These are phyloP conservation scores for Oidiodendron maius DNA, from an alignment of 495 filamentous ascomycete genomes.

Conservation along the genomic window DNA sequence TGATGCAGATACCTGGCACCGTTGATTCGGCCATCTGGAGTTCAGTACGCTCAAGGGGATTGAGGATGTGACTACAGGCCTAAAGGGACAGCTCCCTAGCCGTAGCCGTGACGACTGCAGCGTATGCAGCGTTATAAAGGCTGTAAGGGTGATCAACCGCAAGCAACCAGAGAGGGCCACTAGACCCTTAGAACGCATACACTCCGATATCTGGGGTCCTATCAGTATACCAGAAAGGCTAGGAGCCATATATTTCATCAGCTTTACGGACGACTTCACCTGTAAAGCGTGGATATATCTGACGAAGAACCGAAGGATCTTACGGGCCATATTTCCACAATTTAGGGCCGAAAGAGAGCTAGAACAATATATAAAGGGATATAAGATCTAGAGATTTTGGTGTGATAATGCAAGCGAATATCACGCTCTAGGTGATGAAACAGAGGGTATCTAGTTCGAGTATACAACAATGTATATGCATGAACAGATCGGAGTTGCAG, in stretches of 20 bases:
- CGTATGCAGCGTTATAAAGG: background rate
- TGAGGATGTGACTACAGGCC: too few species aligned
- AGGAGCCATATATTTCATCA: too few species aligned
- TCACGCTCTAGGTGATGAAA: background rate
- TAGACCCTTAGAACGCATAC: background rate
- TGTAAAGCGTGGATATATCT: conserved; percentile 2
- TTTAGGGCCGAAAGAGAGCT: too few species aligned
- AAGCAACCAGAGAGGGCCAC: background rate
- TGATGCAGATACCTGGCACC: background rate
- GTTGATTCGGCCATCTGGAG: background rate
- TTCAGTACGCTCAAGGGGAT: too few species aligned
- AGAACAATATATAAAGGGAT: too few species aligned
- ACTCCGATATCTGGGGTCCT: background rate
- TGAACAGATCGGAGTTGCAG: conserved; percentile 5
- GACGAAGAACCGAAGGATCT: background rate
- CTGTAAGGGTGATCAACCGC: background rate
- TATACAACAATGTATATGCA: conserved; percentile 5
- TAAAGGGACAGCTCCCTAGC: background rate
- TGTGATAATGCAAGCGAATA: conserved; percentile 8
- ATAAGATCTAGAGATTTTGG: background rate
- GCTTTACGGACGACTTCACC: background rate
- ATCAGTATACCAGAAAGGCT: too few species aligned
- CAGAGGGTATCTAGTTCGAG: conserved; percentile 4
- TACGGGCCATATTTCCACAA: background rate
- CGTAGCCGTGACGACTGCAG: background rate